Conservation (phyloP, 2,329 filamentous ascomycete species). For the Fusarium palustre region DNA sequence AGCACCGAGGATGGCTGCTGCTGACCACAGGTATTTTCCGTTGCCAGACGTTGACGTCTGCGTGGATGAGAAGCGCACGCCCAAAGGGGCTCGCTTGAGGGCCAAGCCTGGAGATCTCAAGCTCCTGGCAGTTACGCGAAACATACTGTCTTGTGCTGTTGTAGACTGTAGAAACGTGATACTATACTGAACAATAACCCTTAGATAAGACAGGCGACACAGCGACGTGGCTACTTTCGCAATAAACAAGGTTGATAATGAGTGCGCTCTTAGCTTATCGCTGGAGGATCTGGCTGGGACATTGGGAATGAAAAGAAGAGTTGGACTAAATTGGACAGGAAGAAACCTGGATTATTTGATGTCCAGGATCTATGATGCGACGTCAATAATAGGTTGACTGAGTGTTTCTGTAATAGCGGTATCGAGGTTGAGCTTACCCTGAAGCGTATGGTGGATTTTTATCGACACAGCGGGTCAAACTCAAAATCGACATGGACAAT, state of each 20-base stretch:
- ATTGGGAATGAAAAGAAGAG: not conserved
- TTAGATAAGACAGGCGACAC: constrained; percentile 10
- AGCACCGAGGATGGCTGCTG: constrained; percentile 13
- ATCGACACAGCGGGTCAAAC: not conserved
- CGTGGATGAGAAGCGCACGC: constrained; percentile 32
- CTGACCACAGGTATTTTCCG: constrained; percentile 14
- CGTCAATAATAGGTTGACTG: not conserved
- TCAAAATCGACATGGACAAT: too few species aligned
- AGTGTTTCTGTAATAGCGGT: not conserved
- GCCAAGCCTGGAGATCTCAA: not conserved
- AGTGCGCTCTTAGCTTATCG: not conserved
- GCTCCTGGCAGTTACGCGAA: constrained; percentile 10
- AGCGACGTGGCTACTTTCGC: not conserved
- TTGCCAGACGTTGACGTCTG: constrained; percentile 3
- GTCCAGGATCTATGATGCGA: constrained; percentile 2
- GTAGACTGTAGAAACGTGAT: not conserved
- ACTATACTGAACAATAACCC: too few species aligned
- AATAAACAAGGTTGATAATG: not conserved
- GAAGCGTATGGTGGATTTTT: not conserved
- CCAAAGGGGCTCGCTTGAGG: constrained; percentile 7
- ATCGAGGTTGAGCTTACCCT: constrained; percentile 3
- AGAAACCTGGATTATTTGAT: not conserved
- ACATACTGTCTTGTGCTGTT: constrained; percentile 19
- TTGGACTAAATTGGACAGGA: not conserved
- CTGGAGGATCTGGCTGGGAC: too few species aligned